Percentiles rank a stretch among this genome's conserved stretches.
These are phyloP conservation scores for Tricladium varicosporioides DNA, from an alignment of 2,329 filamentous ascomycete species.

Conservation along the genomic window DNA sequence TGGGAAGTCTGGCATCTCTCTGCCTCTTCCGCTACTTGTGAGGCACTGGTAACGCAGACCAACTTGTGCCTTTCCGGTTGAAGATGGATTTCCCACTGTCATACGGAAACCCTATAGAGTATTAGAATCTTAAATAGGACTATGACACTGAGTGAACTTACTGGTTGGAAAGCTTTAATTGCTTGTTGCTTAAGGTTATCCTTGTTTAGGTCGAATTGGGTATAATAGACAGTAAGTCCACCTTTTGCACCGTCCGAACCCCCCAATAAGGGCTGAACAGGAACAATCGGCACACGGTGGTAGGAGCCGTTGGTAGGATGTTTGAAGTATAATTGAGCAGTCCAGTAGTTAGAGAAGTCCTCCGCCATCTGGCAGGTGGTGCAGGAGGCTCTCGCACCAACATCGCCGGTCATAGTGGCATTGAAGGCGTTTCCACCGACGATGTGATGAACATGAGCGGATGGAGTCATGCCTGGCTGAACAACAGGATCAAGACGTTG, in stretches of 20 bases:
- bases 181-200: conserved; percentile 16
- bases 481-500: conserved; percentile 21
- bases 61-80: conserved; percentile 2
- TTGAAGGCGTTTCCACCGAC: conserved; percentile 21
- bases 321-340: conserved; percentile 25
- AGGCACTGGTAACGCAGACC: conserved; percentile 16
- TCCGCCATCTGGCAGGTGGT: conserved; percentile 23
- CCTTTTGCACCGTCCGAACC: conserved; percentile 12
- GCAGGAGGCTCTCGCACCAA: conserved; percentile 15
- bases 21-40: conserved; percentile 10
- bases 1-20: conserved; percentile 13
- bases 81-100: conserved; percentile 18
- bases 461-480: conserved; percentile 14
- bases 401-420: conserved; percentile 16
- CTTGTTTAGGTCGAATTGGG: conserved; percentile 10
- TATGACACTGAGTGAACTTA: conserved; percentile 7
- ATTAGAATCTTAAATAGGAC: conserved; percentile 2
- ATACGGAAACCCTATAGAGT: conserved; percentile 21
- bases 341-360: conserved; percentile 31
- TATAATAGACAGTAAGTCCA: conserved; percentile 23
- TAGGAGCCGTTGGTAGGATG: conserved; percentile 20
- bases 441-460: conserved; percentile 20
- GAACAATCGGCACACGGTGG: conserved; percentile 13
- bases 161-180: conserved; percentile 17
- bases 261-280: conserved; percentile 10